These are phyloP conservation scores for Mortierella sp. DNA, from an alignment of 371 early-diverging fungal species.

Conservation along the genomic window DNA sequence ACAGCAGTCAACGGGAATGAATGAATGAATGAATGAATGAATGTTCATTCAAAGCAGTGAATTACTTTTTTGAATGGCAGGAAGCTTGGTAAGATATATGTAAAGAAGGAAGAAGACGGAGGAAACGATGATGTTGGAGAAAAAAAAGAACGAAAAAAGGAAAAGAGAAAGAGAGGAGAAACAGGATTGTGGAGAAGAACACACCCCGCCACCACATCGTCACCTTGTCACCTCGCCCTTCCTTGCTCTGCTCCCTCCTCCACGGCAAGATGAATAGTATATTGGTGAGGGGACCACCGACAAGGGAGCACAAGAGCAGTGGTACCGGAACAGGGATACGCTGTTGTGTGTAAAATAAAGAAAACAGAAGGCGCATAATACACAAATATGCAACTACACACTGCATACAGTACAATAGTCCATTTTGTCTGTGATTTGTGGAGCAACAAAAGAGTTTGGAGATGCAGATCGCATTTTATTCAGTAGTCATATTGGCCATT, in stretches of 20 bases:
- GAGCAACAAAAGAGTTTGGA: not conserved
- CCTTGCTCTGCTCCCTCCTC: not conserved
- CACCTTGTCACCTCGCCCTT: not conserved
- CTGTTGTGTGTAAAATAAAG: no score
- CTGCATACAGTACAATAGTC: no score
- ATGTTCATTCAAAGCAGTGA: not conserved
- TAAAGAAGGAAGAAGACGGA: not conserved
- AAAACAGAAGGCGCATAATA: no score
- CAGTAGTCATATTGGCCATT: no score
- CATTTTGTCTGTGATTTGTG: conserved; percentile 2
- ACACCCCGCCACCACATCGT: no score
- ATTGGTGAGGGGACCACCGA: not conserved
- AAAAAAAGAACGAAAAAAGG: not conserved
- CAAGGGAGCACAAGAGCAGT: not conserved
- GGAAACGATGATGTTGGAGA: not conserved
- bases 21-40: not conserved
- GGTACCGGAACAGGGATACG: not conserved
- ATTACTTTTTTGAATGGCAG: not conserved
- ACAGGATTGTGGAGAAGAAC: conserved; percentile 1
- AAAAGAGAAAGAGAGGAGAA: not conserved
- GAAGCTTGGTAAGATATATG: not conserved
- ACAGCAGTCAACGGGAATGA: no score
- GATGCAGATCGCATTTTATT: not conserved
- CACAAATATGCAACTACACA: no score
- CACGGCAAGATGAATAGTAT: no score